phyloP scores from a whole-genome alignment of 148 eudicot species.

The Rhododendron henanense region DNA sequence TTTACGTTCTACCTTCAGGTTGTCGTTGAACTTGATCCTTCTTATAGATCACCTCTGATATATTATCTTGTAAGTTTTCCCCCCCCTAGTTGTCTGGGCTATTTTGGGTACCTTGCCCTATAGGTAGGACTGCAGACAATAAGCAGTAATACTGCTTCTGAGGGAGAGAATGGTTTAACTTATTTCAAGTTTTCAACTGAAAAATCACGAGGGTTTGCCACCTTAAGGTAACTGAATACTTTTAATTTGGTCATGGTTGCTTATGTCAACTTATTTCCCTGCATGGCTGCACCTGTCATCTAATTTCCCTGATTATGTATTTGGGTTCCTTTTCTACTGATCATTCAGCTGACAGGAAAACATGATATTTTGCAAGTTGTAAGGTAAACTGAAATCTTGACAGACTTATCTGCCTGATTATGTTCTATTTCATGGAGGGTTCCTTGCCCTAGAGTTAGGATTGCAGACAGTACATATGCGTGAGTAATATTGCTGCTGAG shows the following conservation, averaged over 20 bases:
- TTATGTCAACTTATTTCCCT: background rate
- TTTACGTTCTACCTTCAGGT: constrained; percentile 6
- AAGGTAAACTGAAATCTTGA: background rate
- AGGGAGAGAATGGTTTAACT: constrained; percentile 3
- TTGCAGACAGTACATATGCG: constrained; percentile 5
- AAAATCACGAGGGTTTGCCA: background rate
- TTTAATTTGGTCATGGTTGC: background rate
- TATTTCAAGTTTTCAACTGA: background rate
- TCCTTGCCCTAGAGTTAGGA: background rate
- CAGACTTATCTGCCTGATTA: background rate
- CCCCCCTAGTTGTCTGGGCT: background rate
- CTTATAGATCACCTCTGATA: constrained; percentile 4
- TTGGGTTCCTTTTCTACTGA: background rate
- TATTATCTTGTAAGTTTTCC: background rate
- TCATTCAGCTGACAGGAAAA: background rate
- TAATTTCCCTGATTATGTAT: background rate
- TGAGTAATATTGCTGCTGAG: constrained; percentile 6
- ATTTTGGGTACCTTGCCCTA: background rate
- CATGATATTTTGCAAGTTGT: background rate
- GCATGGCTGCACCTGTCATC: background rate
- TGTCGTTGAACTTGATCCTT: background rate
- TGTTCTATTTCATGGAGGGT: background rate
- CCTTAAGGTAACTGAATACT: constrained; percentile 1
- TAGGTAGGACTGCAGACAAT: constrained; percentile 4
- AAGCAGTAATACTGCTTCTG: constrained; percentile 1